Conservation (phyloP, 2,329 filamentous ascomycete species). For the Colletotrichum cereale region DNA sequence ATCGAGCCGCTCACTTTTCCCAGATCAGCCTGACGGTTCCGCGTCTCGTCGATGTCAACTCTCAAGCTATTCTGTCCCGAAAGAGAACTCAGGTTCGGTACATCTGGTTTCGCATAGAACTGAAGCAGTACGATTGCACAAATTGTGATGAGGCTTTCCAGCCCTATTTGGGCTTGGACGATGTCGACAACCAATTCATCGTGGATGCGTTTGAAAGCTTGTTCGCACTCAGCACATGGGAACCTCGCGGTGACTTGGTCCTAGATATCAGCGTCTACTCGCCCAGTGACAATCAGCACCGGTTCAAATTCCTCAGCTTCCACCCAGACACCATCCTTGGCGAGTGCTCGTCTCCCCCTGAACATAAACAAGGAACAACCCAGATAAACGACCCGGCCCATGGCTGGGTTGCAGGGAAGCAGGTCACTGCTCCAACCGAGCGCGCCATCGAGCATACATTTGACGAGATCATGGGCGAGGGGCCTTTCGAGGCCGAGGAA, state of each 20-base stretch:
- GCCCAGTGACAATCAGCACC: constrained; percentile 51
- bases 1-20: too few relatives aligned
- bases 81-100: too few relatives aligned
- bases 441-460: constrained; percentile 43
- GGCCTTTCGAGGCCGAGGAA: constrained; percentile 46
- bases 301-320: constrained; percentile 51
- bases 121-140: too few relatives aligned
- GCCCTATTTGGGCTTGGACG: too few relatives aligned
- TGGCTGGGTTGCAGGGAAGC: constrained; percentile 47
- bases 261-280: constrained; percentile 56
- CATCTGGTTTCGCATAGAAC: too few relatives aligned
- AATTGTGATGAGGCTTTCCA: too few relatives aligned
- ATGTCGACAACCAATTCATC: too few relatives aligned
- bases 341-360: constrained; percentile 4
- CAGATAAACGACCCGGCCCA: constrained; percentile 43
- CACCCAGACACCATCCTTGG: constrained; percentile 40
- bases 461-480: constrained; percentile 47
- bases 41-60: too few relatives aligned
- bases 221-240: constrained; percentile 50
- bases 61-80: too few relatives aligned
- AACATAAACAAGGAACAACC: not conserved
- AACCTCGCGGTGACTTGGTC: constrained; percentile 48
- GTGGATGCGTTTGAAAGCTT: constrained; percentile 27
- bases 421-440: constrained; percentile 39
- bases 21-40: too few relatives aligned